phyloP scores from a whole-genome alignment of 768 basidiomycete species.

The Boletus huronensis region DNA sequence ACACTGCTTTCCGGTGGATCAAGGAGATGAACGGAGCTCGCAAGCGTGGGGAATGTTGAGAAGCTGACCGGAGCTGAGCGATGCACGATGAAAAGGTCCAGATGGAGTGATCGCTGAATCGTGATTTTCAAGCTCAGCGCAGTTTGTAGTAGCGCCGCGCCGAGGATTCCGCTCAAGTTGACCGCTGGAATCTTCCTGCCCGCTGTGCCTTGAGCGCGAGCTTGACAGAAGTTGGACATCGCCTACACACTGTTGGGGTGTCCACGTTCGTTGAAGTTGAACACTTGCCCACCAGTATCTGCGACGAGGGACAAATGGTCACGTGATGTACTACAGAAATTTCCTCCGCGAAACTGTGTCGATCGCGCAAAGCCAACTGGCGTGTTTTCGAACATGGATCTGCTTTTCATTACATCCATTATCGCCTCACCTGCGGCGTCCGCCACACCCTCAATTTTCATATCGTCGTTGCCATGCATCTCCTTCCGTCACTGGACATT shows the following conservation, averaged over 20 bases:
- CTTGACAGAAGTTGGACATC: not conserved
- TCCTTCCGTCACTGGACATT: conserved; percentile 21
- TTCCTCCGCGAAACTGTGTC: conserved; percentile 8
- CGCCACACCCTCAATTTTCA: conserved; percentile 18
- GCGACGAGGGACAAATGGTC: not conserved
- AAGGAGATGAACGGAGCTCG: not conserved
- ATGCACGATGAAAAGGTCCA: not conserved
- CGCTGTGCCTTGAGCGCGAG: not conserved
- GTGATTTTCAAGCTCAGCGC: conserved; percentile 19
- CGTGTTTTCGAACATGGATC: conserved; percentile 14
- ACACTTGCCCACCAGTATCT: not conserved
- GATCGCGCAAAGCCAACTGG: not conserved
- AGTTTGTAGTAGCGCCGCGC: conserved; percentile 9
- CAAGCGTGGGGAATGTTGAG: not conserved
- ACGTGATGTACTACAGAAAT: not conserved
- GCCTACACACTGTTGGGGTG: no score
- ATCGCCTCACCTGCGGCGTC: conserved; percentile 21
- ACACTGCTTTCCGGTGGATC: not conserved
- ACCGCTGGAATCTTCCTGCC: conserved; percentile 1
- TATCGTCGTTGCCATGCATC: conserved; percentile 22
- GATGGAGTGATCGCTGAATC: conserved; percentile 14
- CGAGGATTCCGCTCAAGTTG: conserved; percentile 18
- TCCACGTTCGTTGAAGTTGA: not conserved
- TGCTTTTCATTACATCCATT: conserved; percentile 10
- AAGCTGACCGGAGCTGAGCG: not conserved